Percentiles rank a stretch among this genome's conserved stretches.
Evolutionary conservation across 1,284 basidiomycete species (phyloP).

Genomic region (Ganoderma leucocontextum): DNA sequence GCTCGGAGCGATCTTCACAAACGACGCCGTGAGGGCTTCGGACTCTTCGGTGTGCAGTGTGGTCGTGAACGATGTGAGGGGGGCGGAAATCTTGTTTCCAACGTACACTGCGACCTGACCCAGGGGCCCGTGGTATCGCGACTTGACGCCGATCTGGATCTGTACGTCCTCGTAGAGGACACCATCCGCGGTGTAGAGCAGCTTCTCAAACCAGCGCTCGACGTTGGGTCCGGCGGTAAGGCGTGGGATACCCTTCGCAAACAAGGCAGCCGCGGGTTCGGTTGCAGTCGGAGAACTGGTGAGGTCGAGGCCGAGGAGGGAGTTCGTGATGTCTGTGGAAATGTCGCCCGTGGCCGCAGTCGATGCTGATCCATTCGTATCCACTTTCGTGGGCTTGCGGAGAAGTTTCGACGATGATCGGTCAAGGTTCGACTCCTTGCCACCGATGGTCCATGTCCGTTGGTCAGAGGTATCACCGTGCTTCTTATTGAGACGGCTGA

Average conservation of each 20-base stretch:
- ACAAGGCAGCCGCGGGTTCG: constrained; percentile 35
- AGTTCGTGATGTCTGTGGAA: constrained; percentile 70
- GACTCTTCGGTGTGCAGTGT: constrained; percentile 79
- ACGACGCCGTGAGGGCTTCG: constrained; percentile 79
- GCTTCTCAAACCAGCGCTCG: constrained; percentile 90
- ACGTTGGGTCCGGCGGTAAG: constrained; percentile 75
- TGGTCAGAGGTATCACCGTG: constrained; percentile 93
- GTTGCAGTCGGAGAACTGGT: constrained; percentile 50
- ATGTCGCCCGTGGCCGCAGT: constrained; percentile 41
- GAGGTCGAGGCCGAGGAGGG: constrained; percentile 86
- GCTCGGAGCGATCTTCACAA: constrained; percentile 89
- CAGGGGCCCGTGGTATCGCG: constrained; percentile 91
- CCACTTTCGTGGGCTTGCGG: constrained; percentile 47
- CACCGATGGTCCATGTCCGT: constrained; percentile 95
- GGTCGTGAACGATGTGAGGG: constrained; percentile 91
- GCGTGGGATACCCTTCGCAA: constrained; percentile 47
- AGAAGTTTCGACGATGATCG: constrained; percentile 63
- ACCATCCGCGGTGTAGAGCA: constrained; percentile 85
- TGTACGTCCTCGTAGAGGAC: constrained; percentile 96
- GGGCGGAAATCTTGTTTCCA: constrained; percentile 92
- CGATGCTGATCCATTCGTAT: constrained; percentile 36
- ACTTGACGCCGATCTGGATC: constrained; percentile 96
- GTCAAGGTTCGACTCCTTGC: constrained; percentile 90
- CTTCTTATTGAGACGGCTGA: constrained; percentile 88
- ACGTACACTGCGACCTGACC: constrained; percentile 95